Percentiles rank a stretch among this genome's conserved stretches.
phyloP scores from a whole-genome alignment of 208 protist species.

The Phytomonas serpens region DNA sequence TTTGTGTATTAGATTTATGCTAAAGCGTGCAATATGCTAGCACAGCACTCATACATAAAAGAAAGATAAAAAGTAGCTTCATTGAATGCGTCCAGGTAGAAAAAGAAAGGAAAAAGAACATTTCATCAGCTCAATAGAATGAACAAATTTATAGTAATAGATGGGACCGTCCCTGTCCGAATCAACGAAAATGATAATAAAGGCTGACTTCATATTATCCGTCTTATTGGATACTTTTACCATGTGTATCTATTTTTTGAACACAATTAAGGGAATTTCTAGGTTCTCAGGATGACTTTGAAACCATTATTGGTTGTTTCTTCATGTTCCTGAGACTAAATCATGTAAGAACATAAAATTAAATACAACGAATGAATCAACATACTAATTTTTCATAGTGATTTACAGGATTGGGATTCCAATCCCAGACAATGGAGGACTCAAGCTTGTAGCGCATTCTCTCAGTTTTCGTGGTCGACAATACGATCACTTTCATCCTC shows the following conservation, averaged over 20 bases:
- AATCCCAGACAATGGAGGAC: background rate
- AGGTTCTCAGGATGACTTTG: background rate
- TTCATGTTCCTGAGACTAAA: background rate
- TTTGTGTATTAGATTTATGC: background rate
- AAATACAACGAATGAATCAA: background rate
- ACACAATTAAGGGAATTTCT: background rate
- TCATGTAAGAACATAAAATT: background rate
- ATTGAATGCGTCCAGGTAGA: background rate
- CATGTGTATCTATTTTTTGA: background rate
- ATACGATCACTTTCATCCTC: conserved; percentile 36
- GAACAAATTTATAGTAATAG: background rate
- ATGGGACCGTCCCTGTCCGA: background rate
- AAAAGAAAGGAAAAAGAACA: conserved; percentile 1
- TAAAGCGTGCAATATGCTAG: background rate
- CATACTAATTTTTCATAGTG: background rate
- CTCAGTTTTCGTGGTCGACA: conserved; percentile 16
- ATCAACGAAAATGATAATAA: background rate
- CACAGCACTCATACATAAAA: background rate
- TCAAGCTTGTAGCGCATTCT: background rate
- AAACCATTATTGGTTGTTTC: background rate
- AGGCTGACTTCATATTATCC: background rate
- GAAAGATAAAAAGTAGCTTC: background rate
- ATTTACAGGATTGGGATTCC: background rate
- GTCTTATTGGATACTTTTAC: background rate
- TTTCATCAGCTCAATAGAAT: background rate